Conservation (phyloP, 1,284 basidiomycete genomes). For the Puccinia triticina region DNA sequence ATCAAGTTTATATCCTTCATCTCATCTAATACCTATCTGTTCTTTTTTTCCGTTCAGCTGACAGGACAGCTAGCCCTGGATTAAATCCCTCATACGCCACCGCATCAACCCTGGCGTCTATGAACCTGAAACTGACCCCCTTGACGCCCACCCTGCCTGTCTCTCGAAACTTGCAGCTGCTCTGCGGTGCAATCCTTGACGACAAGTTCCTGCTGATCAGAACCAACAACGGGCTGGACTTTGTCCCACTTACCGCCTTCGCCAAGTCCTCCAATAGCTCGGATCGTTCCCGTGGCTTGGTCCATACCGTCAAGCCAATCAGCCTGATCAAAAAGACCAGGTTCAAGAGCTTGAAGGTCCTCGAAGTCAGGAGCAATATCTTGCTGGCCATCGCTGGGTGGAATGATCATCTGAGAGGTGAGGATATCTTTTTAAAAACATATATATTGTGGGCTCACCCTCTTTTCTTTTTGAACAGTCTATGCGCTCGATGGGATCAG, state of each 20-base stretch:
- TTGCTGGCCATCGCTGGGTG: slow-evolving; percentile 58
- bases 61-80: not conserved
- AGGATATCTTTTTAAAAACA: not conserved
- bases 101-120: slow-evolving; percentile 48
- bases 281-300: slow-evolving; percentile 9
- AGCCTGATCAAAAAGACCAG: slow-evolving; percentile 57
- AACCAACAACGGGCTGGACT: slow-evolving; percentile 57
- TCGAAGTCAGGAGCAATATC: slow-evolving; percentile 57
- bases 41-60: not conserved
- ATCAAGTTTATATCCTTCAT: not conserved
- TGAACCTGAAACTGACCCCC: slow-evolving; percentile 54
- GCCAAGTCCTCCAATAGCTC: slow-evolving; percentile 34
- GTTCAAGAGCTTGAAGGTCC: slow-evolving; percentile 57
- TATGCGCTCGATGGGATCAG: slow-evolving; percentile 58
- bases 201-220: slow-evolving; percentile 58
- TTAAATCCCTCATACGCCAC: slow-evolving; percentile 10
- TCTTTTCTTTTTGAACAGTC: slow-evolving; percentile 47
- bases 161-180: slow-evolving; percentile 54
- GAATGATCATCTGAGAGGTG: slow-evolving; percentile 57
- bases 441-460: not conserved
- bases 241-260: slow-evolving; percentile 55
- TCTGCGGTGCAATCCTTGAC: slow-evolving; percentile 58
- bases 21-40: not conserved
- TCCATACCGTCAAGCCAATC: slow-evolving; percentile 55
- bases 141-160: slow-evolving; percentile 54